Percentiles rank a stretch among this genome's conserved stretches.
Evolutionary conservation across 176 grass and related monocot genomes (phyloP).

Genomic region (Bothriochloa decipiens): DNA sequence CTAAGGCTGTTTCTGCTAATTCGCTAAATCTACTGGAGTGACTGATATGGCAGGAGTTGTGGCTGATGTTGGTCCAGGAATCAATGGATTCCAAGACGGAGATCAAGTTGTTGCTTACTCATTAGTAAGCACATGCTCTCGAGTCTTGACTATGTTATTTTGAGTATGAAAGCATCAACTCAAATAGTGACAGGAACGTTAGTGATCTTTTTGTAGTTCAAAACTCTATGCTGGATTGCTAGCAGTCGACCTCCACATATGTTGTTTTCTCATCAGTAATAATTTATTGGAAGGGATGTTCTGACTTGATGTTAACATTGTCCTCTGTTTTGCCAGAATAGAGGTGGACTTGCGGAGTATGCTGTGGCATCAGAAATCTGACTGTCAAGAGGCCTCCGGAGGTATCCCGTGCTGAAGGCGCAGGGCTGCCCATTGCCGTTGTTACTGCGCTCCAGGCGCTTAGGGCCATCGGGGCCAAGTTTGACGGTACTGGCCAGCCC

Average conservation of each 20-base stretch:
- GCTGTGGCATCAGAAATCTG: constrained; percentile 42
- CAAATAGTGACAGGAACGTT: background rate
- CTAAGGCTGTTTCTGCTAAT: background rate
- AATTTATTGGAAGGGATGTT: background rate
- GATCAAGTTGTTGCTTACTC: constrained; percentile 60
- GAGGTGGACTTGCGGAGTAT: constrained; percentile 66
- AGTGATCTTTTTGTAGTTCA: background rate
- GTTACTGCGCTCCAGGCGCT: constrained; percentile 48
- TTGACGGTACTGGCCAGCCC: constrained; percentile 54
- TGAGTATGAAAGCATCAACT: background rate
- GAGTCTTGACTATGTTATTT: background rate
- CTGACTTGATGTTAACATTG: background rate
- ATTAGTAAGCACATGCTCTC: constrained; percentile 44
- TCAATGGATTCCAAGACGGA: constrained; percentile 46
- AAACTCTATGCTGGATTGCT: background rate
- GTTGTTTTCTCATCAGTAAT: background rate
- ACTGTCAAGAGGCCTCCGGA: constrained; percentile 41
- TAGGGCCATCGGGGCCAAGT: constrained; percentile 48
- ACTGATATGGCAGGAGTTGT: constrained; percentile 70
- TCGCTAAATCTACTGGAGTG: constrained; percentile 28
- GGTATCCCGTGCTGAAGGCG: constrained; percentile 47
- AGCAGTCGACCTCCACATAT: background rate
- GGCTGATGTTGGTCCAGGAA: constrained; percentile 55
- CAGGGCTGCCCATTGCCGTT: constrained; percentile 55
- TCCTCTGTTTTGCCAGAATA: constrained; percentile 35